These are phyloP conservation scores for Talaromyces sp. DNA, from an alignment of 2,329 filamentous ascomycete genomes.

Conservation along the genomic window DNA sequence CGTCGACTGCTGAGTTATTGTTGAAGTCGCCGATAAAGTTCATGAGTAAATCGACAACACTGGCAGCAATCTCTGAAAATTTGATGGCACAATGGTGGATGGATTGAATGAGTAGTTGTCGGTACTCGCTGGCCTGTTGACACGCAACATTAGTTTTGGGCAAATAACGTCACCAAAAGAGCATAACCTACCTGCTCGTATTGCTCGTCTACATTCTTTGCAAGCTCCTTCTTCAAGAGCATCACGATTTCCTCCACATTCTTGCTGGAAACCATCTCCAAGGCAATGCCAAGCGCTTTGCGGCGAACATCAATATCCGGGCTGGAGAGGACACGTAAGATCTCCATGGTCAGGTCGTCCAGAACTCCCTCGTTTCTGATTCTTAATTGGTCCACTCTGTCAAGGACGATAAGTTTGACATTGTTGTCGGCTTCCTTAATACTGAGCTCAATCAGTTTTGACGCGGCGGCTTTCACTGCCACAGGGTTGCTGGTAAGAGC, in stretches of 20 bases:
- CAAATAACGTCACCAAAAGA: constrained; percentile 12
- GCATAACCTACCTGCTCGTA: constrained; percentile 68
- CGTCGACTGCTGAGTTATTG: constrained; percentile 91
- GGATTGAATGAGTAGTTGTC: constrained; percentile 88
- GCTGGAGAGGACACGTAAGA: constrained; percentile 87
- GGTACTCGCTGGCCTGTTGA: constrained; percentile 76
- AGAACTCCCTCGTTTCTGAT: constrained; percentile 85
- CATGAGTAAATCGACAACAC: constrained; percentile 94
- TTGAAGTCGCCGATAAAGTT: constrained; percentile 99
- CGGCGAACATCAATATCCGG: constrained; percentile 92
- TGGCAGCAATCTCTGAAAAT: constrained; percentile 95
- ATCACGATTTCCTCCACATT: constrained; percentile 97
- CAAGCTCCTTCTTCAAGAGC: constrained; percentile 91
- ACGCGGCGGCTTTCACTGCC: constrained; percentile 90
- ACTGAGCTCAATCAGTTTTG: constrained; percentile 92
- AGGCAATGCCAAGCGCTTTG: constrained; percentile 81
- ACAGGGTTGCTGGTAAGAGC: constrained; percentile 94
- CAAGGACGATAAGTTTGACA: constrained; percentile 95
- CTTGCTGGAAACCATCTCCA: constrained; percentile 98
- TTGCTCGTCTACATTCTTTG: constrained; percentile 96
- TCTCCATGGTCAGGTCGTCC: constrained; percentile 95
- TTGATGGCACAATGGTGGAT: constrained; percentile 99
- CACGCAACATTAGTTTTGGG: background rate
- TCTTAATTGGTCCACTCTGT: constrained; percentile 82
- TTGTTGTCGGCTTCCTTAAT: constrained; percentile 99